Conservation (phyloP, 805 yeast species). For the Priceomyces melissophilus region DNA sequence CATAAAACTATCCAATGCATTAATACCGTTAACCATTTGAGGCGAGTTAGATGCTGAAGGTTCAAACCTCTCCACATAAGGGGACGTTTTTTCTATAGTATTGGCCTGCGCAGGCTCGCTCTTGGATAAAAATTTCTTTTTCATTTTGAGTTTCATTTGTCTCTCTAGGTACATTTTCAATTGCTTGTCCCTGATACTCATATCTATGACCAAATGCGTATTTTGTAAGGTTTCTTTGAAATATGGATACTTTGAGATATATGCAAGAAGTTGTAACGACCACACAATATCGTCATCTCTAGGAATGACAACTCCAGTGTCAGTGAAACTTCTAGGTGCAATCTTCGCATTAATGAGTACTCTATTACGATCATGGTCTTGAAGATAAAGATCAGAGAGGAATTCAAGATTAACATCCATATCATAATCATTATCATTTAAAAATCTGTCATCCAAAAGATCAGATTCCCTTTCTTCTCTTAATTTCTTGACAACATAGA, state of each 20-base stretch:
- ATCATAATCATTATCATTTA: conserved; percentile 31
- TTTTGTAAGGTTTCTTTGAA: conserved; percentile 71
- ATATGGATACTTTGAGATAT: conserved; percentile 85
- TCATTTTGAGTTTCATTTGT: conserved; percentile 30
- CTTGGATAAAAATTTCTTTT: conserved; percentile 25
- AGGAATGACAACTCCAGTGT: conserved; percentile 76
- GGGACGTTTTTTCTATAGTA: conserved; percentile 24
- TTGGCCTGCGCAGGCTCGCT: conserved; percentile 33
- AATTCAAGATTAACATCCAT: conserved; percentile 43
- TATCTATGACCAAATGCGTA: conserved; percentile 68
- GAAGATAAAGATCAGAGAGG: conserved; percentile 37
- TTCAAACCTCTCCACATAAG: conserved; percentile 20
- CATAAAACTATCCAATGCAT: conserved; percentile 27
- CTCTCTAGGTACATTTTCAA: conserved; percentile 33
- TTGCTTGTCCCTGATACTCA: conserved; percentile 46
- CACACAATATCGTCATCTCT: conserved; percentile 91
- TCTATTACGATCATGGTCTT: conserved; percentile 28
- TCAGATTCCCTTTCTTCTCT: conserved; percentile 36
- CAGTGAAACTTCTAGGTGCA: conserved; percentile 39
- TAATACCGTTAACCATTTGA: conserved; percentile 33
- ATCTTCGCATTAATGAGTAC: conserved; percentile 25
- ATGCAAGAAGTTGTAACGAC: conserved; percentile 89
- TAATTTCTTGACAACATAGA: conserved; percentile 34
- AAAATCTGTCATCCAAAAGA: conserved; percentile 26
- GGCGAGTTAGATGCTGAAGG: conserved; percentile 40